phyloP scores from a whole-genome alignment of 2,329 filamentous ascomycete species.

The Penicillium freii region DNA sequence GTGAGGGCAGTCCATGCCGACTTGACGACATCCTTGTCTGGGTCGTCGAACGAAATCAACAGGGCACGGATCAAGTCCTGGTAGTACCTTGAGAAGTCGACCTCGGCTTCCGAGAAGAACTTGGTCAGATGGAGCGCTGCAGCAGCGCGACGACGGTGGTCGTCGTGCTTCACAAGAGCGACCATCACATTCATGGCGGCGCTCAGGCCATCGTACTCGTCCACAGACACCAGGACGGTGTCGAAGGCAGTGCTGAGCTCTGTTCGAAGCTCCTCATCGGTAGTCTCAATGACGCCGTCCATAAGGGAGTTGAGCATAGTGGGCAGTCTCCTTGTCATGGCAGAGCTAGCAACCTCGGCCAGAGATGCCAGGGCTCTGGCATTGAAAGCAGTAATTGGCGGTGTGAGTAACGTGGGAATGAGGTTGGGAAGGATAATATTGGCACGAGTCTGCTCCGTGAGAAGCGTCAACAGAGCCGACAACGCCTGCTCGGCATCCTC shows the following conservation, averaged over 20 bases:
- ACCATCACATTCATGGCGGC: constrained; percentile 93
- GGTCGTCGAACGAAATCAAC: constrained; percentile 87
- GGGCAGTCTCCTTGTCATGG: constrained; percentile 87
- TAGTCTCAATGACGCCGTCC: constrained; percentile 76
- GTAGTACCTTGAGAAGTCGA: constrained; percentile 95
- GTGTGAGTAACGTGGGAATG: constrained; percentile 84
- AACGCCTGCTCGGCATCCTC: constrained; percentile 88
- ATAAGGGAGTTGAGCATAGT: constrained; percentile 90
- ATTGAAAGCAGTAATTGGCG: constrained; percentile 92
- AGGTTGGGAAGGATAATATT: constrained; percentile 97
- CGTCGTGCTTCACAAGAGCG: constrained; percentile 83
- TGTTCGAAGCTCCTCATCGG: constrained; percentile 68
- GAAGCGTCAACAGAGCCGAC: constrained; percentile 84
- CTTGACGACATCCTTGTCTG: constrained; percentile 80
- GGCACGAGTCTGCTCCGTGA: constrained; percentile 88
- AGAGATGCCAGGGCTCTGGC: constrained; percentile 89
- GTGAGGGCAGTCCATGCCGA: constrained; percentile 82
- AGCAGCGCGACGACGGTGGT: constrained; percentile 76
- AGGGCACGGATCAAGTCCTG: constrained; percentile 90
- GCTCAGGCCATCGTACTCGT: constrained; percentile 94
- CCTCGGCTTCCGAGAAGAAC: constrained; percentile 76
- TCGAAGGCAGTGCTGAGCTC: constrained; percentile 83
- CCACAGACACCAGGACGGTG: constrained; percentile 84
- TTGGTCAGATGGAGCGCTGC: constrained; percentile 77
- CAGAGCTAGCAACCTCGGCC: constrained; percentile 82